Conservation (phyloP, 1,284 basidiomycete genomes). For the Trichosporon sp. region DNA sequence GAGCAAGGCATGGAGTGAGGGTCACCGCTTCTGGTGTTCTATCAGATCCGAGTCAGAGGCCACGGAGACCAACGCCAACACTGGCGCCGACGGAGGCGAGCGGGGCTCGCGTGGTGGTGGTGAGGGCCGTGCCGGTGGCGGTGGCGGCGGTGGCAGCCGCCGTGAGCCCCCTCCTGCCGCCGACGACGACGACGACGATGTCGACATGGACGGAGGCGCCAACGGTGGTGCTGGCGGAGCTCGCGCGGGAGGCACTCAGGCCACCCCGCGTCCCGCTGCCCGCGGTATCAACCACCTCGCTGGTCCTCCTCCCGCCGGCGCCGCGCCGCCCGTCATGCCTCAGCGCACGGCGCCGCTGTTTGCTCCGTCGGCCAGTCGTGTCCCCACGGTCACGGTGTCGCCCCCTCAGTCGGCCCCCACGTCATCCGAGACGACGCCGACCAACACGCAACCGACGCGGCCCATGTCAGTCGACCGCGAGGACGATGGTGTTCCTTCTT, state of each 20-base stretch:
- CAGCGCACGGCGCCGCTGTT: not conserved
- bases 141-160: constrained; percentile 13
- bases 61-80: constrained; percentile 6
- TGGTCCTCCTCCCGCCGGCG: not conserved
- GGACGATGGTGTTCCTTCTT: constrained; percentile 6
- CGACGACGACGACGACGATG: constrained; percentile 19
- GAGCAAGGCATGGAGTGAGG: constrained; percentile 93
- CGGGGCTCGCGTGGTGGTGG: constrained; percentile 9
- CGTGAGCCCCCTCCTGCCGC: constrained; percentile 1
- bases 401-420: not conserved
- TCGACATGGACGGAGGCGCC: constrained; percentile 8
- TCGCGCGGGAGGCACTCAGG: not conserved
- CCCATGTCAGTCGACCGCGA: not conserved
- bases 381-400: not conserved
- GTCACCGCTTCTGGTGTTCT: constrained; percentile 65
- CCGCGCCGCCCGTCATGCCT: not conserved
- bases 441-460: not conserved
- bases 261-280: constrained; percentile 1
- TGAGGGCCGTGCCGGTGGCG: constrained; percentile 15
- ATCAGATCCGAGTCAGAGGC: constrained; percentile 29
- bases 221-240: constrained; percentile 8
- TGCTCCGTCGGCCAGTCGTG: not conserved
- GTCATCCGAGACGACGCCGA: constrained; percentile 3
- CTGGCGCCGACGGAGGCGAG: constrained; percentile 2
- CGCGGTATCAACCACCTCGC: not conserved